A percentile compares a stretch with the other conserved stretches of the same genome.
These are phyloP conservation scores for Carpinus fangiana DNA, from an alignment of 306 rosid species.

Conservation along the genomic window DNA sequence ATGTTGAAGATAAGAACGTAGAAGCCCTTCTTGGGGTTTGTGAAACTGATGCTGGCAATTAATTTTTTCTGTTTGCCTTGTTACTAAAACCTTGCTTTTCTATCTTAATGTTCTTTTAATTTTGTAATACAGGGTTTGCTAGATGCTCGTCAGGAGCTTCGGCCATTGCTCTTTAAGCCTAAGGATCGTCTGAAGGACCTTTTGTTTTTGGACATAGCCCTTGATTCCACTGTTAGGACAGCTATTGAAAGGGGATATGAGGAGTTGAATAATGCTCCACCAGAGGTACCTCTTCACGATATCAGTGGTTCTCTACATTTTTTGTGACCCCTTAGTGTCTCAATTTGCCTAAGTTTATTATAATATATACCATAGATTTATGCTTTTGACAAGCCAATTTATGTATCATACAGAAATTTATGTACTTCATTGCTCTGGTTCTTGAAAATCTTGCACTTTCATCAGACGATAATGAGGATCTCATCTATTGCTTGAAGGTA, in stretches of 20 bases:
- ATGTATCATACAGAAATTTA: slow-evolving; percentile 74
- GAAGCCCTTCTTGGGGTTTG: slow-evolving; percentile 87
- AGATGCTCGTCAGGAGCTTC: slow-evolving; percentile 89
- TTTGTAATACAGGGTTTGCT: slow-evolving; percentile 70
- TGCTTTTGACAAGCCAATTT: slow-evolving; percentile 39
- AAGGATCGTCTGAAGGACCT: slow-evolving; percentile 88
- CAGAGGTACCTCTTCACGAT: slow-evolving; percentile 53
- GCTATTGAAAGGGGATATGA: slow-evolving; percentile 91
- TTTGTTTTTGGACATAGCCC: slow-evolving; percentile 92
- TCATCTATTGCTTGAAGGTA: slow-evolving; percentile 91
- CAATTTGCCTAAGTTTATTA: neutral
- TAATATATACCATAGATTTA: neutral
- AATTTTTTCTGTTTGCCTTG: slow-evolving; percentile 3
- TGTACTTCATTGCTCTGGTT: slow-evolving; percentile 70
- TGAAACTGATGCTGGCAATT: slow-evolving; percentile 20
- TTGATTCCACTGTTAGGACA: slow-evolving; percentile 93
- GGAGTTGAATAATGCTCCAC: slow-evolving; percentile 74
- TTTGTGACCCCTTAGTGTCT: neutral
- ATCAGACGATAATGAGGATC: slow-evolving; percentile 81
- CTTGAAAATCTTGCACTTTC: slow-evolving; percentile 92
- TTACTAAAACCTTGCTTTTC: slow-evolving; percentile 19
- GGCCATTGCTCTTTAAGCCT: slow-evolving; percentile 64
- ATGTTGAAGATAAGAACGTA: slow-evolving; percentile 73
- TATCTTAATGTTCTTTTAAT: slow-evolving; percentile 19
- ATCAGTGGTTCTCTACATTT: neutral